A percentile compares a stretch with the other conserved stretches of the same genome.
Conservation (phyloP, 2,329 filamentous ascomycete genomes). For the Geoglossum cookeanum region DNA sequence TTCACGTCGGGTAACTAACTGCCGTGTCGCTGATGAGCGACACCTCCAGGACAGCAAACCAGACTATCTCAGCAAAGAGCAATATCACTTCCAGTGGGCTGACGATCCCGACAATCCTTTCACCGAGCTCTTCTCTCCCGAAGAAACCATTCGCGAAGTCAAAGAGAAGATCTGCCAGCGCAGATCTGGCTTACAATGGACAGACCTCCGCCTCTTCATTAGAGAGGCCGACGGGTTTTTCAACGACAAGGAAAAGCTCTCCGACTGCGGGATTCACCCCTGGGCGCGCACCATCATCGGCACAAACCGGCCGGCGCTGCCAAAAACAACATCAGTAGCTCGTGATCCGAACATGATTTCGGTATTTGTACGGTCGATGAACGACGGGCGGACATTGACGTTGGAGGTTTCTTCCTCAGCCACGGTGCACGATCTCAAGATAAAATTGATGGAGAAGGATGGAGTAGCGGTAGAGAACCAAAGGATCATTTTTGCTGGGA, state of each 20-base stretch:
- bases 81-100: neutral
- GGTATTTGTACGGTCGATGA: too few species aligned
- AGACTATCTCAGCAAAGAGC: neutral
- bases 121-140: neutral
- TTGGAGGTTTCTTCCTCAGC: too few species aligned
- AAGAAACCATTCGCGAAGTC: neutral
- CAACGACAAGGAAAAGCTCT: neutral
- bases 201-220: neutral
- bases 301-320: too few species aligned
- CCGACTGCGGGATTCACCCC: neutral
- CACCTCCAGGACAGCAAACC: neutral
- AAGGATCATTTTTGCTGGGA: too few species aligned
- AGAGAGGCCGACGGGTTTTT: neutral
- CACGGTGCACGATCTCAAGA: too few species aligned
- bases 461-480: too few species aligned
- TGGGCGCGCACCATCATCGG: neutral
- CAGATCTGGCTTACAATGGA: neutral
- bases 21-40: neutral
- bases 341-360: too few species aligned
- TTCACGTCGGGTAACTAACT: too few species aligned
- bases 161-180: neutral
- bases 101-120: neutral
- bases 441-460: too few species aligned
- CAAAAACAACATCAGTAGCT: too few species aligned
- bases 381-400: too few species aligned